phyloP scores from a whole-genome alignment of 2,329 filamentous ascomycete genomes.

The Epichloe uncinata region DNA sequence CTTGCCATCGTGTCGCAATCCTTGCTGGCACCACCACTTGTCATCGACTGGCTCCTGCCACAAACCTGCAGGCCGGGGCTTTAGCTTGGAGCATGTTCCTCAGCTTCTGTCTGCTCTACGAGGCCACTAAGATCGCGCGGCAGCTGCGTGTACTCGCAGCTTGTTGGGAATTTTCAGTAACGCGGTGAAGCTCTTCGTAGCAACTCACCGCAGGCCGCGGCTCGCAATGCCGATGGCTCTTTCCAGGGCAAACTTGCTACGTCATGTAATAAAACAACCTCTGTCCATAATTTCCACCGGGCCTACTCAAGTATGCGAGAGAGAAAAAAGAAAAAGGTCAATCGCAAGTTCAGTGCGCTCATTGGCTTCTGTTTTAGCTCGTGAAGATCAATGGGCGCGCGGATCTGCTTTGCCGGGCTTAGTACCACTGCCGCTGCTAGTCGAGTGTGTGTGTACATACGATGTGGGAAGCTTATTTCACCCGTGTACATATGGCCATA shows the following conservation, averaged over 20 bases:
- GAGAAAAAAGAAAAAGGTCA: background rate
- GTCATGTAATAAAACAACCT: no score
- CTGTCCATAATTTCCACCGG: background rate
- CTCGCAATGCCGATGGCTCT: background rate
- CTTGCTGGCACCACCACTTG: background rate
- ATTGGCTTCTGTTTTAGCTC: background rate
- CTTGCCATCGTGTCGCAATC: background rate
- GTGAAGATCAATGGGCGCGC: background rate
- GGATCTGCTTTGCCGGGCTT: background rate
- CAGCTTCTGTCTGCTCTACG: background rate
- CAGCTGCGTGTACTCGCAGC: background rate
- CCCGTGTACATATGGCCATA: background rate
- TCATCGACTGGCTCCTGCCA: background rate
- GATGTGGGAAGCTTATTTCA: no score
- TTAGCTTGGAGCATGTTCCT: no score
- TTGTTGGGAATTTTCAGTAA: background rate
- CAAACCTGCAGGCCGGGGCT: no score
- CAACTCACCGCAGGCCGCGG: background rate
- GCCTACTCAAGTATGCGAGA: background rate
- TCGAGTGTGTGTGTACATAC: background rate
- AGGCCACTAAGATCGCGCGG: background rate
- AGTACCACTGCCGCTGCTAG: background rate
- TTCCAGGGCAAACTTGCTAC: background rate
- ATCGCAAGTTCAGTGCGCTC: background rate
- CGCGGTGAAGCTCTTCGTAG: background rate